Base-by-base conservation (phyloP, 2,329 filamentous ascomycete genomes). In the Cercospora sp. region DNA sequence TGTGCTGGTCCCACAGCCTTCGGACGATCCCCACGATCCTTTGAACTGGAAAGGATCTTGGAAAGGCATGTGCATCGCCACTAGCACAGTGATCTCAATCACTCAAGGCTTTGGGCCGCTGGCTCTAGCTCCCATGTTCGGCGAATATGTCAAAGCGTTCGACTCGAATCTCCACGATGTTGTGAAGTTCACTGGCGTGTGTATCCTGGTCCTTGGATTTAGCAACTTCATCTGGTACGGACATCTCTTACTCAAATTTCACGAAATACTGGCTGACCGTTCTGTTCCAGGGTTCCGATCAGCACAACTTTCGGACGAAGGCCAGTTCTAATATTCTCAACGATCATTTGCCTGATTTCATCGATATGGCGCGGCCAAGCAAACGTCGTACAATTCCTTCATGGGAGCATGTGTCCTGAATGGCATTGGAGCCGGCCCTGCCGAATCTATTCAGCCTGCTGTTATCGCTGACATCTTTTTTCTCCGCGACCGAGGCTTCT, bases 391-490 rank as follows among this genome's bases (percentile, higher is more conserved):
- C 73, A 79, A 80, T 63, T 86, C 84, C 60, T 90, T 90, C 74
- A 89, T 90, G 86, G 88, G 87, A 16, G 78, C 78, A n/a, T 78
- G 88, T 84, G 60, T 88, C 81, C 79, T 90, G 6, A 89, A 89
- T 73, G 88, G 88, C 0, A 82, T 90, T 55, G 88, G 85, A 6
- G 87, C 87, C 58, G 88, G 87, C 0, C 87, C 88, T 5, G 84
- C 85, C 3, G 87, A 90, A 79, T 89, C 86, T 0, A 83, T 87
- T 1, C 86, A 88, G 78, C 88, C 87, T 1, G 83, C 85, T 31
- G 84, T 90, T 64, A 89, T 90, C 73, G 86, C 88, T 2, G 88
- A 90, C 73, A 83, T 89, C 12, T 87, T 88, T 74, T 90, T 90
- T 77, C 79, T 90, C 8, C 75, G 77, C 65, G 86, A 90, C 59